Conservation (phyloP, 2,329 filamentous ascomycete species). For the Daldinia eschscholtzii region DNA sequence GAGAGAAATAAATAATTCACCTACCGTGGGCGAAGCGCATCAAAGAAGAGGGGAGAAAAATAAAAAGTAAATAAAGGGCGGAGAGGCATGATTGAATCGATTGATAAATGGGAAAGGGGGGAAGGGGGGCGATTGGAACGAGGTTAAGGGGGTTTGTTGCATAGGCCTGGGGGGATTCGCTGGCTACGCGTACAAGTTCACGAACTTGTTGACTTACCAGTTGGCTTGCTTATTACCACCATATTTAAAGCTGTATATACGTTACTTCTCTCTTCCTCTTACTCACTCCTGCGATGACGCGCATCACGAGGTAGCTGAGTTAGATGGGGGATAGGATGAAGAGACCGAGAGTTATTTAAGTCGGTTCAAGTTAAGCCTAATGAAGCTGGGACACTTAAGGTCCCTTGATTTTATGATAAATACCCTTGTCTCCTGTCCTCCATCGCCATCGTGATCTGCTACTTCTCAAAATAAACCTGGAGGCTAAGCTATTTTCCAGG, state of each 20-base stretch:
- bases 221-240: conserved; percentile 9
- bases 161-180: background rate
- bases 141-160: background rate
- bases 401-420: conserved; percentile 3
- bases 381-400: background rate
- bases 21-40: background rate
- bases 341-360: background rate
- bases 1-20: conserved; percentile 22
- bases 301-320: conserved; percentile 3
- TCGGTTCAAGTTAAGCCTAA: background rate
- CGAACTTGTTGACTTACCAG: background rate
- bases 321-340: background rate
- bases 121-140: background rate
- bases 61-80: background rate
- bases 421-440: background rate
- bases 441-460: background rate
- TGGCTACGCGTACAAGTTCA: conserved; percentile 1
- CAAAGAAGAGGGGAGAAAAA: background rate
- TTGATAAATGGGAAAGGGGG: conserved; percentile 1
- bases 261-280: conserved; percentile 13
- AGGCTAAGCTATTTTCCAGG: background rate
- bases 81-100: background rate
- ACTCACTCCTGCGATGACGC: background rate
- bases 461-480: background rate
- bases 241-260: conserved; percentile 33